Conservation (phyloP, 192 early-diverging fungal genomes). For the Phlyctochytrium planicorne region DNA sequence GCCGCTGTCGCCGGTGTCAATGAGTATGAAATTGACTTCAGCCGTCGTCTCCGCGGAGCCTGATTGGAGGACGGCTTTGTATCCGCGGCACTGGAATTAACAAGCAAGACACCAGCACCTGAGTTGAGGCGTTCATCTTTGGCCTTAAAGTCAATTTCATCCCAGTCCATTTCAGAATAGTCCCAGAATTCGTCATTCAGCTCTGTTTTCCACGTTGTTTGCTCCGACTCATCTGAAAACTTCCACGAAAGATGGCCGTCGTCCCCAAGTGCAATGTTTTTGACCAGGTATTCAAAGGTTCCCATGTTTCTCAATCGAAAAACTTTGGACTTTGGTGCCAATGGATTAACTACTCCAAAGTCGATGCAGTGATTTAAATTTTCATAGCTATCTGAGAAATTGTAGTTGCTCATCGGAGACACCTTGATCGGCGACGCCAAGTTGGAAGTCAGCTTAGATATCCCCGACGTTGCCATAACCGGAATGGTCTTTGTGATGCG, state of each 20-base stretch:
- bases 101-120: neutral
- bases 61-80: constrained; percentile 7
- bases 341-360: constrained; percentile 43
- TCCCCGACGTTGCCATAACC: constrained; percentile 39
- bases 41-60: constrained; percentile 11
- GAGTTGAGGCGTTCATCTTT: constrained; percentile 20
- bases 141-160: constrained; percentile 45
- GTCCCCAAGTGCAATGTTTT: constrained; percentile 39
- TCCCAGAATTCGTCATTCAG: constrained; percentile 15
- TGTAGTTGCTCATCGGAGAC: neutral
- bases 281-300: constrained; percentile 45
- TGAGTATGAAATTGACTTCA: constrained; percentile 28
- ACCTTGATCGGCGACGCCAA: constrained; percentile 28
- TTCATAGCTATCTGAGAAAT: constrained; percentile 5
- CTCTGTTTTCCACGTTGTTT: neutral
- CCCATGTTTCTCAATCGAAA: constrained; percentile 43
- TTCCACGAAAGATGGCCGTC: constrained; percentile 43
- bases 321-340: constrained; percentile 31
- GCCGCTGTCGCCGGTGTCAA: neutral
- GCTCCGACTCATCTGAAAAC: constrained; percentile 43
- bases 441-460: constrained; percentile 30
- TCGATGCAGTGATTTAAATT: constrained; percentile 37
- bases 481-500: constrained; percentile 30
- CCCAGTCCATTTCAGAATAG: constrained; percentile 48
- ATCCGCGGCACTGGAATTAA: constrained; percentile 7